Evolutionary conservation across 129 eudicot species (phyloP).

Genomic region (Flaveria robusta): DNA sequence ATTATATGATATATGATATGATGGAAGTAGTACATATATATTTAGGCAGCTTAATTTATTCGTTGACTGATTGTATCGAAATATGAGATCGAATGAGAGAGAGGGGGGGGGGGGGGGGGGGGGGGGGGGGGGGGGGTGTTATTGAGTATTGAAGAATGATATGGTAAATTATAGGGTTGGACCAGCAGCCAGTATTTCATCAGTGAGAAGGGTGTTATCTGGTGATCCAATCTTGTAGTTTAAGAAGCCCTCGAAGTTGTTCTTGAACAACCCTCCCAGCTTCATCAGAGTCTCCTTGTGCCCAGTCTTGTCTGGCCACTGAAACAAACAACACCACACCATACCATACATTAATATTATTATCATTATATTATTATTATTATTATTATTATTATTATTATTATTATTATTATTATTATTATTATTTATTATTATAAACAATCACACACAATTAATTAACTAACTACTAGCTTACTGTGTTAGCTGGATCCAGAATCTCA

Average conservation of each 20-base stretch:
- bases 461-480: conserved; percentile 56
- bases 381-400: no score
- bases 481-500: conserved; percentile 80
- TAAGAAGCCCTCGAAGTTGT: conserved; percentile 73
- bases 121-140: no score
- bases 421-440: no score
- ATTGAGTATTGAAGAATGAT: no score
- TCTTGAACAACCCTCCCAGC: conserved; percentile 84
- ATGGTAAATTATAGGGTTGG: conserved; percentile 40
- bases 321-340: conserved; percentile 7
- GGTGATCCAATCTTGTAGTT: conserved; percentile 47
- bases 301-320: conserved; percentile 83
- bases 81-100: no score
- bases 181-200: conserved; percentile 86
- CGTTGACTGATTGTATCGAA: no score
- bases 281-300: conserved; percentile 79
- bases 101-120: no score
- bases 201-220: conserved; percentile 56
- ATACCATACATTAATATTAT: background rate
- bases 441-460: background rate
- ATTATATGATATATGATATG: no score
- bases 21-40: background rate
- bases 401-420: no score
- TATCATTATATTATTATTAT: no score
- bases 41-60: background rate